These are phyloP conservation scores for Cercospora zeina DNA, from an alignment of 2,329 filamentous ascomycete species.

Conservation along the genomic window DNA sequence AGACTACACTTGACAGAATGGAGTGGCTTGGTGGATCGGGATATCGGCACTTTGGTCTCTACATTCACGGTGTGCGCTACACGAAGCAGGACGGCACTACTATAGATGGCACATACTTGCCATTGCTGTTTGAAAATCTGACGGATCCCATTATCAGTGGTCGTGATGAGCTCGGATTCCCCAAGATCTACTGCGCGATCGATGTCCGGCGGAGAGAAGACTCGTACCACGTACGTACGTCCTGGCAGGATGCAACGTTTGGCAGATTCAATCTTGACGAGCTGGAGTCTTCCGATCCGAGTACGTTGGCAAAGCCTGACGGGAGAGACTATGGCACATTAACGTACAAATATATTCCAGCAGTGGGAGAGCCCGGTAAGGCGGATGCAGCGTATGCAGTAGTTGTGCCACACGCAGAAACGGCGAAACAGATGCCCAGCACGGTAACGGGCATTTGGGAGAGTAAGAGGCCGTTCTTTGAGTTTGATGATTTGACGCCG, in stretches of 20 bases:
- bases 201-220: conserved; percentile 24
- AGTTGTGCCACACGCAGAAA: not conserved
- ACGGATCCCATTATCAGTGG: conserved; percentile 62
- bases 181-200: conserved; percentile 47
- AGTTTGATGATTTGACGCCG: conserved; percentile 2
- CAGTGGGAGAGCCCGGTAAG: conserved; percentile 45
- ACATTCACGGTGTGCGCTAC: conserved; percentile 63
- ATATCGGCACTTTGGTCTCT: conserved; percentile 60
- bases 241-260: conserved; percentile 26
- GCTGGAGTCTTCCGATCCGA: conserved; percentile 19
- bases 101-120: conserved; percentile 56
- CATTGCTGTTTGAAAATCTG: conserved; percentile 59
- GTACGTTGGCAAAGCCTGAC: not conserved
- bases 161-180: conserved; percentile 63
- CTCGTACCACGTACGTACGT: conserved; percentile 22
- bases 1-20: conserved; percentile 50
- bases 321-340: conserved; percentile 26
- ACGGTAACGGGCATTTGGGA: not conserved
- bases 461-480: not conserved
- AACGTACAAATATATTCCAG: conserved; percentile 52
- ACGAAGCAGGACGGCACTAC: conserved; percentile 51
- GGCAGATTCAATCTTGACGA: conserved; percentile 22
- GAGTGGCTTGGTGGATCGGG: conserved; percentile 62
- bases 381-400: conserved; percentile 3
- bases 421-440: not conserved